Base-by-base conservation (phyloP, 2,329 filamentous ascomycete genomes). In the Pseudogymnoascus sp. region DNA sequence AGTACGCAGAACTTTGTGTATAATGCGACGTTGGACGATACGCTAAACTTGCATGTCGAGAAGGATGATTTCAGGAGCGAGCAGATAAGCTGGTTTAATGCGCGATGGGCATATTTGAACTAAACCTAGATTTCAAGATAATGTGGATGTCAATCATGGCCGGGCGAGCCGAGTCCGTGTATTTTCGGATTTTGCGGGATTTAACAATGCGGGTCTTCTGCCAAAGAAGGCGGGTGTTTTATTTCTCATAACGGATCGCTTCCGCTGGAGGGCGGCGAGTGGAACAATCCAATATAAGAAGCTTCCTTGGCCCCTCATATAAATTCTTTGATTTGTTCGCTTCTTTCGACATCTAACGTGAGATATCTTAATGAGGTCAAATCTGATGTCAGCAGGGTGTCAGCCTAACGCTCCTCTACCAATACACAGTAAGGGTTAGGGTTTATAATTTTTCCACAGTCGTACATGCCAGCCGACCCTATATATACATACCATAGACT, bases 91-190 rank as follows among this genome's bases (percentile, higher is more conserved):
- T 63, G 41, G 61, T 60, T 41, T 24, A 60, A 63, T 84, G 81
- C 81, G 75, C 78, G 64, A 79, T 80, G 70, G 82, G 77, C 64
- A 76, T 84, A 64, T 28, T 22, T 61, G 35, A 61, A 53, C 24
- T 53, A 53, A n/a, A 16, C 26, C 14, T 31, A 19, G 8, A 53
- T 53, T 53, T 11, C 4, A 31, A n/a, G 46, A 6, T 53, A 53
- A 28, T 53, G 26, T 11, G 16, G 7, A 31, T 16, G 8, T 16
- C 24, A 53, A 16, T 6, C 4, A 11, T 28, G 8, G 2, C 26
- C 2, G 7, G 11, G 46, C 12, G 7, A 16, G 14, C 31, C 3
- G 5, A 12, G 4, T 14, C 11, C 11, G 16, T 31, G 43, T 28
- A 28, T 4, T 1, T n/a, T 24, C 10, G 43, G 14, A 16, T 43